phyloP scores from a whole-genome alignment of 192 early-diverging fungal species.

The Coemansia javaensis region DNA sequence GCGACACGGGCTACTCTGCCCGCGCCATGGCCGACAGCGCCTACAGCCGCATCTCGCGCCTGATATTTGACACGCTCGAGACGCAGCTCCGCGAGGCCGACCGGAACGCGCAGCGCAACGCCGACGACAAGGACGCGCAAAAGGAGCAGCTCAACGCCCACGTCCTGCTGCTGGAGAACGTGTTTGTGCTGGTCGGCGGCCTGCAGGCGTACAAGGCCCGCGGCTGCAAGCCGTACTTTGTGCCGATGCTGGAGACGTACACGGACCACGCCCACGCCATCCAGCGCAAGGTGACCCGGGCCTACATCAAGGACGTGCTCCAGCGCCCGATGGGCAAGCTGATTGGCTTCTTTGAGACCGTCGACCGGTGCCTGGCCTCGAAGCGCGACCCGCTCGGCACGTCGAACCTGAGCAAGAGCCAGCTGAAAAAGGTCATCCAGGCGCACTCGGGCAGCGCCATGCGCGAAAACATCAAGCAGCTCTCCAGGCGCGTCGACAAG shows the following conservation, averaged over 20 bases:
- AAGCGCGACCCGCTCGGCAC: conserved; percentile 58
- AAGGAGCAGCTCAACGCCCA: conserved; percentile 86
- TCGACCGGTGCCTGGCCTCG: conserved; percentile 74
- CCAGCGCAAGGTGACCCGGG: conserved; percentile 76
- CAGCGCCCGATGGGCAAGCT: conserved; percentile 82
- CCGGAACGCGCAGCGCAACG: conserved; percentile 48
- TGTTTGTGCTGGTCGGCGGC: conserved; percentile 87
- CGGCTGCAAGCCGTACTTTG: conserved; percentile 57
- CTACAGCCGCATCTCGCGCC: conserved; percentile 74
- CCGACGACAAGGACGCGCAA: conserved; percentile 74
- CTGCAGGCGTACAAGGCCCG: conserved; percentile 69
- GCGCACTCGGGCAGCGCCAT: conserved; percentile 82
- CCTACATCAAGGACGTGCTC: conserved; percentile 84
- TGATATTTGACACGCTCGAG: conserved; percentile 85
- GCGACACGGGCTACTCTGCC: conserved; percentile 57
- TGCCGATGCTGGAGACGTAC: conserved; percentile 49
- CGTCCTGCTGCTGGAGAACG: conserved; percentile 86
- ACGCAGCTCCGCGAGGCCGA: conserved; percentile 73
- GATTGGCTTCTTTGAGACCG: conserved; percentile 93
- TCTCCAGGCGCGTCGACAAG: conserved; percentile 92
- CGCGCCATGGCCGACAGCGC: conserved; percentile 69
- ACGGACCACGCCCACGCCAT: conserved; percentile 78
- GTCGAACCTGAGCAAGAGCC: conserved; percentile 71
- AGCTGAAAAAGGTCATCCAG: conserved; percentile 78
- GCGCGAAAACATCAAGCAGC: conserved; percentile 57